Base-by-base conservation (phyloP, 1,139 yeast species). In the Sugiyamaella novakii region DNA sequence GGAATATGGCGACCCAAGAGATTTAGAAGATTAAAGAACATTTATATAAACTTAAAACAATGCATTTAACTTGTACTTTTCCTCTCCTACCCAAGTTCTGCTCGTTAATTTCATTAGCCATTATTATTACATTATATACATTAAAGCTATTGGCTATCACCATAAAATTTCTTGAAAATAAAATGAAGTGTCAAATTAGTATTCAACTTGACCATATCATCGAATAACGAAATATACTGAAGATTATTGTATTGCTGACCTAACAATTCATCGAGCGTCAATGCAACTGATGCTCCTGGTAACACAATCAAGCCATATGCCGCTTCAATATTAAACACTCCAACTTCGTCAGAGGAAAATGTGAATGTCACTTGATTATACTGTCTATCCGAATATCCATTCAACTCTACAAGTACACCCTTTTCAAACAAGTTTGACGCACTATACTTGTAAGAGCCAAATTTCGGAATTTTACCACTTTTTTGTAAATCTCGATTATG, bases 371-470 rank as follows among this genome's bases (percentile, higher is more conserved):
- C 75, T 58, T 84, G 87, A 10, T 87, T 86, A 41, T 80, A 76
- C 52, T 77, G 79, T 19, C 78, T 71, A 2, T 79, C 80, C 2
- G 60, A 55, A 50, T 68, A 71, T 7, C 74, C 75, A 31, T 61
- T 77, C 45, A 85, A 74, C 49, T 80, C 83, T 4, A 77, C 66
- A 24, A 92, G 65, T 1, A 89, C 77, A 1, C 86, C 84, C 58
- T 80, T 84, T 51, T 89, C 97, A 64, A 78, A 74, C 46, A 92
- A 73, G 59, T 83, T 84, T 54, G 86, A 83, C 2, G 88, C 84
- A 0, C 88, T 77, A 69, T 87, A 87, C 67, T 85, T 87, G 70
- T 82, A 87, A 0, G 94, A 86, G 6, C 96, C 96, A 66, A 84
- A 87, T 61, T 79, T 80, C 1, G 94, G 91, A 40, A 83, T 70